Conservation (phyloP, 805 yeast genomes). For the Wickerhamiella kurtzmanii region DNA sequence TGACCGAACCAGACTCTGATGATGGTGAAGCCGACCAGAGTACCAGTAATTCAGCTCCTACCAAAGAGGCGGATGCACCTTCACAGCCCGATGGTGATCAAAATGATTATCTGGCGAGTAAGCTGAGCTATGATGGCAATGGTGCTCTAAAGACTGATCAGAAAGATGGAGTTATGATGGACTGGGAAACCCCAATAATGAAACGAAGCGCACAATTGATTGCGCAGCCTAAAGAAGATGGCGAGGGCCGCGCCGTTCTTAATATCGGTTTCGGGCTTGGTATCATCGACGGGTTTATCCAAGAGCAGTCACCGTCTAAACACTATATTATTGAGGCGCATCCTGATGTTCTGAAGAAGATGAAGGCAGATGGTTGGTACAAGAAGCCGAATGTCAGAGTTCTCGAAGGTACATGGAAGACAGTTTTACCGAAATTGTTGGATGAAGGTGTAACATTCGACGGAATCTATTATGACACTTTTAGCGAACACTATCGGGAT, state of each 20-base stretch:
- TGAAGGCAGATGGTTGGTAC: slow-evolving; percentile 71
- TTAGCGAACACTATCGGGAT: slow-evolving; percentile 80
- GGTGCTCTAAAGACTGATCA: slow-evolving; percentile 56
- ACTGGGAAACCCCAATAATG: slow-evolving; percentile 85
- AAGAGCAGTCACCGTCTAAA: slow-evolving; percentile 40
- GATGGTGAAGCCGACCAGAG: slow-evolving; percentile 10
- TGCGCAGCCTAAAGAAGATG: slow-evolving; percentile 30
- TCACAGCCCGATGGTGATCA: slow-evolving; percentile 32
- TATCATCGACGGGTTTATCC: slow-evolving; percentile 72
- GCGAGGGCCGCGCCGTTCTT: slow-evolving; percentile 31
- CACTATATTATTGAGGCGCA: slow-evolving; percentile 93
- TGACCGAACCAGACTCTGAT: slow-evolving; percentile 24
- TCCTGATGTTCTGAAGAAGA: slow-evolving; percentile 67
- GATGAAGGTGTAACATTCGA: slow-evolving; percentile 61
- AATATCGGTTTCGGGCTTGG: slow-evolving; percentile 98
- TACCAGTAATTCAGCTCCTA: neutral
- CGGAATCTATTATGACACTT: slow-evolving; percentile 89
- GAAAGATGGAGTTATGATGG: slow-evolving; percentile 94
- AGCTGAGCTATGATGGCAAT: slow-evolving; percentile 51
- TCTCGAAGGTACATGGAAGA: slow-evolving; percentile 90
- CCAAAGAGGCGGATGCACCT: neutral
- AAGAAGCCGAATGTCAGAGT: slow-evolving; percentile 57
- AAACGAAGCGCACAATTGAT: slow-evolving; percentile 61
- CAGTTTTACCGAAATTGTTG: slow-evolving; percentile 50
- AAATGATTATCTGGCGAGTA: slow-evolving; percentile 46